Evolutionary conservation across 805 yeast genomes (phyloP), one percentile per base, ranked within the genome.

Genomic region (Metschnikowia bowlesiae): DNA sequence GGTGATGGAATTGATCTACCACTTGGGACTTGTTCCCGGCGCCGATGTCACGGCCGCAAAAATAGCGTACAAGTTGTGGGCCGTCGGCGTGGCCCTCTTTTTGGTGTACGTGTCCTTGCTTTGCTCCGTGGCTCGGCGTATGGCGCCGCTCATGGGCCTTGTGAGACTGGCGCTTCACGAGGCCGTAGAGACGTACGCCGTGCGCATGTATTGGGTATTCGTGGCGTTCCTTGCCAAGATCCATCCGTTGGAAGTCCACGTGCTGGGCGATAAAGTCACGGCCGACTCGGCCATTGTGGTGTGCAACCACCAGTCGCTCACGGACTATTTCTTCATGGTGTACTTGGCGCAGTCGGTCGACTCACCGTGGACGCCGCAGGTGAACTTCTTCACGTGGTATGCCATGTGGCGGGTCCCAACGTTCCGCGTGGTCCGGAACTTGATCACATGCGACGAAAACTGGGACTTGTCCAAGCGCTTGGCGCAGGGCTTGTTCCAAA

Each of bases 341-440:
- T 68, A 67, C 47, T 58, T 80, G 43, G 72, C 80, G 0, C 62
- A 64, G 36, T 32, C 58, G 52, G 44, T 68, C 42, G 59, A 66
- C 63, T 32, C 53, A 59, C 63, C 43, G 9, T 37, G n/a, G 43
- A 45, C 32, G n/a, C 84, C 85, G 0, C 63, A 67, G 32, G 63
- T 82, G n/a, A 78, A 74, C 46, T 86, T 83, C 63, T 80, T 87
- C 58, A 75, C 84, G 1, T 89, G 96, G 96, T 85, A 82, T 46
- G 62, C 71, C 6, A 58, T 86, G 2, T 80, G 89, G 82, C 66
- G 73, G 22, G 70, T 85, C 0, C 95, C 96, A 0, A 75, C 78
- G 2, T 34, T 82, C 0, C 65, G 70, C 32, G 63, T 81, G 2
- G 54, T 82, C 10, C 62, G 71, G 46, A 76, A 78, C 49, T 70